Conservation (phyloP, 148 eudicot species). For the Dianthus caryophyllus region DNA sequence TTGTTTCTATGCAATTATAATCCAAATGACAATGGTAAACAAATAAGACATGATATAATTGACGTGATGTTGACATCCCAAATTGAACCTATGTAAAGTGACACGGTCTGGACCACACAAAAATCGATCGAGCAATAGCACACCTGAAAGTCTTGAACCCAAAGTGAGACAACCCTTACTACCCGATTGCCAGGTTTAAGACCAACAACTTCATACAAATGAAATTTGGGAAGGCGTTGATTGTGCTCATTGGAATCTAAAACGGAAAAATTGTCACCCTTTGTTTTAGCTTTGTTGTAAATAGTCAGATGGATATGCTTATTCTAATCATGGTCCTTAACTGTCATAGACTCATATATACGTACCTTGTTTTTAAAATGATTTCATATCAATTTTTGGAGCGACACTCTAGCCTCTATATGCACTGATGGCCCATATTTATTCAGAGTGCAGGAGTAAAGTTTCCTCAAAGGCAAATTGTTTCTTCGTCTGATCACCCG, state of each 20-base stretch:
- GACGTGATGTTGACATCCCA: too few species aligned
- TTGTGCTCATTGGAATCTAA: not conserved
- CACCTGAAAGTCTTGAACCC: too few species aligned
- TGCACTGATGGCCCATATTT: constrained; percentile 9
- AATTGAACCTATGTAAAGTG: too few species aligned
- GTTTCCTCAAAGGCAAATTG: constrained; percentile 57
- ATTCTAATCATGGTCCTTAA: not conserved
- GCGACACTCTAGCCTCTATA: not conserved
- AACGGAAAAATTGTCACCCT: not conserved
- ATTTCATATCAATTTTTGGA: not conserved
- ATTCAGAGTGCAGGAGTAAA: constrained; percentile 88
- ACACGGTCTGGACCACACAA: too few species aligned
- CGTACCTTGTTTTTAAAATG: constrained; percentile 1
- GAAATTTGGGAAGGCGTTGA: not conserved
- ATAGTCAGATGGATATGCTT: not conserved
- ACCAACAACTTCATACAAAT: not conserved
- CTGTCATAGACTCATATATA: not conserved
- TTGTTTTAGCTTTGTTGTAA: not conserved
- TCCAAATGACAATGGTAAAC: too few species aligned
- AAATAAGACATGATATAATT: too few species aligned
- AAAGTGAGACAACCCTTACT: too few species aligned
- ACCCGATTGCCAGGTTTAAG: not conserved
- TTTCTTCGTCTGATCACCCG: constrained; percentile 29
- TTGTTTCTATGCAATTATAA: too few species aligned
- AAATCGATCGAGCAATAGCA: too few species aligned